Evolutionary conservation across 164 flowering plant species (phyloP).

Genomic region (Annona squamosa): DNA sequence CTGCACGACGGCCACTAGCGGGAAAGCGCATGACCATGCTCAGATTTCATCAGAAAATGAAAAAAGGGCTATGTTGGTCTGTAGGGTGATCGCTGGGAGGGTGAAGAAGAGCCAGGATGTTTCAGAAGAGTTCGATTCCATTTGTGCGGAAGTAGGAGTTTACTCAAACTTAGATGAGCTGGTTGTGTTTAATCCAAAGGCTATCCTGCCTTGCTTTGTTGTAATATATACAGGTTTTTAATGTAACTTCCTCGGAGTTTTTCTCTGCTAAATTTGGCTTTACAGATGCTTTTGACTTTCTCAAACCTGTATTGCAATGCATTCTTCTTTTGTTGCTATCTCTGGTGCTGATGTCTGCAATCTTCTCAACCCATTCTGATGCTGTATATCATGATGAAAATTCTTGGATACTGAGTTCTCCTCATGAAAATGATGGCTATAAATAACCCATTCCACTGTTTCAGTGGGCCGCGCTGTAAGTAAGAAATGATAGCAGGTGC

Average conservation of each 20-base stretch:
- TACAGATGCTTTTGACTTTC: not conserved
- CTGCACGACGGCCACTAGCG: slow-evolving; percentile 74
- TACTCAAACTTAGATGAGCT: slow-evolving; percentile 84
- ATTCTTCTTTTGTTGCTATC: not conserved
- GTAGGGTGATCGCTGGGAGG: slow-evolving; percentile 89
- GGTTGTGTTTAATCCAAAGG: slow-evolving; percentile 70
- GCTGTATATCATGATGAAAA: too few species aligned
- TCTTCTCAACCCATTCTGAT: too few species aligned
- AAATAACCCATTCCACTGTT: too few species aligned
- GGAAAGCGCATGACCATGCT: slow-evolving; percentile 69
- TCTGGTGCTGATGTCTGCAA: too few species aligned
- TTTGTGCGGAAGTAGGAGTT: slow-evolving; percentile 47
- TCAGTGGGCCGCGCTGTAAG: too few species aligned
- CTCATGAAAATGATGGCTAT: too few species aligned
- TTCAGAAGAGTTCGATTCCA: slow-evolving; percentile 72
- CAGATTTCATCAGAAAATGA: slow-evolving; percentile 25
- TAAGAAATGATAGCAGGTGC: too few species aligned
- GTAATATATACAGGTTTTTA: slow-evolving; percentile 71
- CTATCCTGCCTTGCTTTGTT: slow-evolving; percentile 93
- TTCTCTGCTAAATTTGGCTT: not conserved
- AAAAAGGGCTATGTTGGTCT: slow-evolving; percentile 88
- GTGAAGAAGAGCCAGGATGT: slow-evolving; percentile 57
- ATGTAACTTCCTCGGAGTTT: slow-evolving; percentile 1
- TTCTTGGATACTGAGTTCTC: too few species aligned
- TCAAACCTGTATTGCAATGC: not conserved